These are phyloP conservation scores for Leucosporidium creatinivorum DNA, from an alignment of 768 basidiomycete species.

Conservation along the genomic window DNA sequence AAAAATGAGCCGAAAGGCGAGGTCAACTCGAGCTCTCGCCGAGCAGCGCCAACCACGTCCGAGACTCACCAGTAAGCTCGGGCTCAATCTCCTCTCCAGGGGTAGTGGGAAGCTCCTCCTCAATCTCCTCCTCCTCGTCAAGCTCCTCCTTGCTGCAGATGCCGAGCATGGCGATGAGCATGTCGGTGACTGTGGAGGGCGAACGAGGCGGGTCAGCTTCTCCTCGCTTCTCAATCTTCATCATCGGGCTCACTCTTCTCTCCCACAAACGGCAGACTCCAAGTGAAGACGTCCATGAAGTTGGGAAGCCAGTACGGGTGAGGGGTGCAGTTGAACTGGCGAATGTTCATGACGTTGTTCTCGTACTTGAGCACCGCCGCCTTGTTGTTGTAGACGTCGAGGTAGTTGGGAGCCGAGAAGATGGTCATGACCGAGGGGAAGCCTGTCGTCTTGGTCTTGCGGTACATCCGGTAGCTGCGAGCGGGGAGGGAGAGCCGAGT, in stretches of 20 bases:
- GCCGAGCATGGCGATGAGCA: conserved; percentile 92
- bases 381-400: conserved; percentile 98
- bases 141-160: conserved; percentile 95
- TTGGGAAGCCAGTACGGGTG: conserved; percentile 98
- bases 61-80: conserved; percentile 23
- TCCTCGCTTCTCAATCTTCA: not conserved
- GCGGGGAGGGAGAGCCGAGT: not conserved
- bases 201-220: not conserved
- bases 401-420: conserved; percentile 95
- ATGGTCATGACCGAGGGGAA: conserved; percentile 99
- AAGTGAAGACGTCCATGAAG: conserved; percentile 99
- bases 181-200: conserved; percentile 72
- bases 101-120: conserved; percentile 28
- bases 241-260: conserved; percentile 76
- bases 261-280: conserved; percentile 96
- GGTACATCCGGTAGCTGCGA: conserved; percentile 70
- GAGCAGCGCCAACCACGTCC: not conserved
- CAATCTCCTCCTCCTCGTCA: conserved; percentile 61
- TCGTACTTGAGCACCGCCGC: conserved; percentile 98
- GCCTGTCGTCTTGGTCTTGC: conserved; percentile 94
- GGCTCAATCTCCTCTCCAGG: conserved; percentile 19
- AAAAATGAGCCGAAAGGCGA: too few relatives aligned
- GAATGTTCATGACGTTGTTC: conserved; percentile 93
- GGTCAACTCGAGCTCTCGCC: not conserved
- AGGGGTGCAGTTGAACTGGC: conserved; percentile 93